These are phyloP conservation scores for Didymella pinodella DNA, from an alignment of 2,329 filamentous ascomycete genomes.

Conservation along the genomic window DNA sequence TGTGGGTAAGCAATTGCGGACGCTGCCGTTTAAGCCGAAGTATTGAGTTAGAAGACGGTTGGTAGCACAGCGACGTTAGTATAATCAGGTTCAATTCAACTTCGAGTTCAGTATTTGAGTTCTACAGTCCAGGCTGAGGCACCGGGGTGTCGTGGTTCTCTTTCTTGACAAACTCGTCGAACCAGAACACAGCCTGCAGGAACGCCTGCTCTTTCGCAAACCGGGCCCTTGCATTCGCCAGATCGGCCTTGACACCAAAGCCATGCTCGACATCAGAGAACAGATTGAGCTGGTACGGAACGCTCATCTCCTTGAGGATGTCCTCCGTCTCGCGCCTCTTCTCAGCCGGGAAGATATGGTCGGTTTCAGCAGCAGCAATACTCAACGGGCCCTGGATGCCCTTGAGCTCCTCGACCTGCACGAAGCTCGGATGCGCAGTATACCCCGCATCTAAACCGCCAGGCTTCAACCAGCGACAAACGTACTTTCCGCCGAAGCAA, in stretches of 20 bases:
- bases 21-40: conserved; percentile 58
- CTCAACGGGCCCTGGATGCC: conserved; percentile 65
- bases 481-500: conserved; percentile 73
- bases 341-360: conserved; percentile 65
- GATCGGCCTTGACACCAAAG: conserved; percentile 75
- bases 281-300: conserved; percentile 78
- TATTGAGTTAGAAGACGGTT: conserved; percentile 36
- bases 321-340: conserved; percentile 66
- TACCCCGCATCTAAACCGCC: conserved; percentile 73
- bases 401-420: conserved; percentile 67
- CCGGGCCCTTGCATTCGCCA: conserved; percentile 63
- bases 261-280: conserved; percentile 77
- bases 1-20: conserved; percentile 55
- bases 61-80: background rate
- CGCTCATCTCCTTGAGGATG: conserved; percentile 61
- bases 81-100: background rate
- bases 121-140: conserved; percentile 2
- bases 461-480: conserved; percentile 69
- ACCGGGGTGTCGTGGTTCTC: conserved; percentile 10
- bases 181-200: conserved; percentile 78
- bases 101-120: background rate
- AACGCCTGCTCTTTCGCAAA: conserved; percentile 86
- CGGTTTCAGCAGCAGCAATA: conserved; percentile 69
- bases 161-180: conserved; percentile 67
- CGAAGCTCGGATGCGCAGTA: conserved; percentile 79